Conservation (phyloP, 208 protist species). For the Leishmania braziliensis region DNA sequence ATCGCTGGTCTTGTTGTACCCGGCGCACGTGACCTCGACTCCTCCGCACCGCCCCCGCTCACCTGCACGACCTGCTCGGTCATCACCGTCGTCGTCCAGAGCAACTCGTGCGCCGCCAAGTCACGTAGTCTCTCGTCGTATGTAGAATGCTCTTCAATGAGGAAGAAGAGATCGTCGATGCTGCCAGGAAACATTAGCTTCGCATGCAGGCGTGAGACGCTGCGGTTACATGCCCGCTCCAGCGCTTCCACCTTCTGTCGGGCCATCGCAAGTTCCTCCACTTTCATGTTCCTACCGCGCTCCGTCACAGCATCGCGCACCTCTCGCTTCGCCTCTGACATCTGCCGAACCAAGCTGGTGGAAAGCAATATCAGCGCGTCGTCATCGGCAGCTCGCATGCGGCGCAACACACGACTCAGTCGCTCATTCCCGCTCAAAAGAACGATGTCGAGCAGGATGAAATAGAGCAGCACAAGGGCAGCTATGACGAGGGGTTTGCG, state of each 20-base stretch:
- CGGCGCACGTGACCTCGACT: background rate
- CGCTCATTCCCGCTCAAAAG: constrained; percentile 38
- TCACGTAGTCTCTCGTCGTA: constrained; percentile 55
- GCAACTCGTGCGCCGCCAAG: constrained; percentile 52
- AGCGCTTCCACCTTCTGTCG: constrained; percentile 30
- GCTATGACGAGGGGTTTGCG: constrained; percentile 31
- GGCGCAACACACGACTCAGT: constrained; percentile 30
- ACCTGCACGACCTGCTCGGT: constrained; percentile 7
- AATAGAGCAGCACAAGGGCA: constrained; percentile 59
- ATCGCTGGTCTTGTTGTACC: background rate
- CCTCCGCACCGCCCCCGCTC: background rate
- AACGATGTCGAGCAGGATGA: constrained; percentile 61
- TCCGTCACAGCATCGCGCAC: constrained; percentile 9
- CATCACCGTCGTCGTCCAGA: constrained; percentile 43
- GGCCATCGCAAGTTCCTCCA: constrained; percentile 28
- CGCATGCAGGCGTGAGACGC: constrained; percentile 42
- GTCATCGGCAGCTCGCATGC: constrained; percentile 42
- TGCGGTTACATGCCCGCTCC: constrained; percentile 37
- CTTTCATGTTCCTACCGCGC: background rate
- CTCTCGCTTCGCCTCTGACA: constrained; percentile 17
- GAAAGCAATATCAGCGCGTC: constrained; percentile 51
- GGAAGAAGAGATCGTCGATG: constrained; percentile 69
- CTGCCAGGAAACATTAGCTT: constrained; percentile 49
- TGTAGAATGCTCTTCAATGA: constrained; percentile 71
- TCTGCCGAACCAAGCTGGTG: constrained; percentile 34